A percentile compares a stretch with the other conserved stretches of the same genome.
phyloP scores from a whole-genome alignment of 352 stramenopile genomes.

The Phytopythium aichiense region DNA sequence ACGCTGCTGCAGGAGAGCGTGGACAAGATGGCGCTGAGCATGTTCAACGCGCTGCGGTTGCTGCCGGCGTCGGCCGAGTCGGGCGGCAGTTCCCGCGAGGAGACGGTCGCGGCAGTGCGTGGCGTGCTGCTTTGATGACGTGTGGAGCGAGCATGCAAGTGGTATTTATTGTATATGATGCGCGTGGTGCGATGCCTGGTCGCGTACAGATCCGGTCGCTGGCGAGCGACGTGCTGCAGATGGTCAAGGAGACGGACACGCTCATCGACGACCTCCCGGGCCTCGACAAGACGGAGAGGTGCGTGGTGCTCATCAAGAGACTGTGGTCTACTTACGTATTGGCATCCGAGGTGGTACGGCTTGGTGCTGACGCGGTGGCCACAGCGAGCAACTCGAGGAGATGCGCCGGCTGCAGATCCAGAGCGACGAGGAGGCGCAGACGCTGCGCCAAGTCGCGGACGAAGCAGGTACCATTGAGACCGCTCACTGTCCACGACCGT shows the following conservation, averaged over 20 bases:
- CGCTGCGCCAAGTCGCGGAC: conserved; percentile 72
- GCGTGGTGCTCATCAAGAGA: neutral
- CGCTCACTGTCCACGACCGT: too few species aligned
- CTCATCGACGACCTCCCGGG: conserved; percentile 80
- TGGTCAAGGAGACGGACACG: conserved; percentile 73
- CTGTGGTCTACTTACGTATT: too few species aligned
- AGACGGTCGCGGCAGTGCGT: conserved; percentile 51
- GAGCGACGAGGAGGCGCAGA: conserved; percentile 83
- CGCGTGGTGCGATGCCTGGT: conserved; percentile 1
- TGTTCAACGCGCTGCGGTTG: conserved; percentile 85
- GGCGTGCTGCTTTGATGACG: neutral
- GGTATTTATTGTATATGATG: too few species aligned
- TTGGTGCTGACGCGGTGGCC: neutral
- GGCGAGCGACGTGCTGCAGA: conserved; percentile 70
- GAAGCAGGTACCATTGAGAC: conserved; percentile 49
- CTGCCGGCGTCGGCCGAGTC: conserved; percentile 46
- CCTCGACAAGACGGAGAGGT: conserved; percentile 80
- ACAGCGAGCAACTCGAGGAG: conserved; percentile 76
- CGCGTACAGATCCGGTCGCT: conserved; percentile 57
- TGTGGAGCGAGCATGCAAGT: neutral
- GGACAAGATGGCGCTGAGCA: conserved; percentile 82
- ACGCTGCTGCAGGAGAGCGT: conserved; percentile 82
- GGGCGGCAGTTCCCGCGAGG: conserved; percentile 36
- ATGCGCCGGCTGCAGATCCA: conserved; percentile 74
- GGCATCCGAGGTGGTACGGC: too few species aligned